Base-by-base conservation (phyloP, 495 filamentous ascomycete genomes). In the Aspergillus indologenus region DNA sequence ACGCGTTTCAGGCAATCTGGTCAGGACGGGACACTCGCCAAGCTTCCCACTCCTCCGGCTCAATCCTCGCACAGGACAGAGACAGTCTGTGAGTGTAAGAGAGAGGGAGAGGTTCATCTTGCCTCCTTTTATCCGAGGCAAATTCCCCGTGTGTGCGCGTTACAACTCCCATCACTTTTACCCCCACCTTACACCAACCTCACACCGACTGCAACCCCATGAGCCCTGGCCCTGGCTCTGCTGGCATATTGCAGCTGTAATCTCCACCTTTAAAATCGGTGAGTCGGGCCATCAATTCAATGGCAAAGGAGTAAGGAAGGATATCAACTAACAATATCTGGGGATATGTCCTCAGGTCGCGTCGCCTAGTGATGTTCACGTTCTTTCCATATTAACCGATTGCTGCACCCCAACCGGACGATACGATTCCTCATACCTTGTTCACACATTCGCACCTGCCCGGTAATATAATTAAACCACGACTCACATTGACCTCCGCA, bases 1-100 rank as follows among this genome's bases (percentile, higher is more conserved):
- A 62, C 60, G 60, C 60, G 60, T 62, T 58, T 45, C 34, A 18
- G 34, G 49, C 34, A 46, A 51, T 21, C 40, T 46, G 46, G 50
- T 52, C 47, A 54, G 45, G 49, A 56, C 47, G 51, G 45, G 49
- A 56, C n/a, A 40, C 5, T 40, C 34, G 34, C 48, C 56, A 45
- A 63, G 21, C 31, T 20, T 21, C 48, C 15, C 48, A 18, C 48
- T 9, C 48, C 48, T 26, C 48, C 9, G 23, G 15, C 23, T 7
- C 21, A 24, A 19, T n/a, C 3, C 3, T 3, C 2, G 12, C 6
- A 26, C 23, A 15, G 5, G 3, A 21, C 3, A 22, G 45, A 23
- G 12, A 48, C 1, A 48, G 20, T 22, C 19, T 0, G 3, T 2
- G 45, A 40, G 2, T 40, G 6, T 40, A 14, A 2, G 34, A 40